Conservation (phyloP, 2,329 filamentous ascomycete species). For the Emericellopsis atlantica region DNA sequence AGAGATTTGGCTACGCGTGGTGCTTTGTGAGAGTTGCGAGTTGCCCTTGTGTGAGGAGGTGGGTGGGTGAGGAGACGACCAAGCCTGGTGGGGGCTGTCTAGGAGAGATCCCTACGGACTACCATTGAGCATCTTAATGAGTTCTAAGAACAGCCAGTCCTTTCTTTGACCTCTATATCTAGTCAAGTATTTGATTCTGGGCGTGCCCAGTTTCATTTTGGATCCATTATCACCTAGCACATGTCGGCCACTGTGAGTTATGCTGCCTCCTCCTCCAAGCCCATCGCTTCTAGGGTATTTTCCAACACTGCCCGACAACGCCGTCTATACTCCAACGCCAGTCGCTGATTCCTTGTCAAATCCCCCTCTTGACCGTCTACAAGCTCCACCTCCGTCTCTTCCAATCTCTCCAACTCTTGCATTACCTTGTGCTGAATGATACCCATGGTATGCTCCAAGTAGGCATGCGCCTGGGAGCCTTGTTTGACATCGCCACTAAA, state of each 20-base stretch:
- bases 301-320: slow-evolving; percentile 35
- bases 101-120: too few relatives aligned
- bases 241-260: neutral
- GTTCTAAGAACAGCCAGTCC: too few relatives aligned
- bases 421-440: slow-evolving; percentile 31
- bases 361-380: slow-evolving; percentile 22
- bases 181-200: too few relatives aligned
- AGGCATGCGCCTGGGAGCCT: slow-evolving; percentile 10
- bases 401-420: slow-evolving; percentile 28
- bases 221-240: neutral
- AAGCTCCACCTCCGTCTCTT: slow-evolving; percentile 30
- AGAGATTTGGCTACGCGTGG: too few relatives aligned
- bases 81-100: too few relatives aligned
- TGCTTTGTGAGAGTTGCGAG: too few relatives aligned
- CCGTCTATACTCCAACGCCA: slow-evolving; percentile 35
- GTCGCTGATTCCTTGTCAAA: slow-evolving; percentile 29
- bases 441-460: slow-evolving; percentile 20
- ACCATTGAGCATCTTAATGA: too few relatives aligned
- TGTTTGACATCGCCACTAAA: slow-evolving; percentile 16
- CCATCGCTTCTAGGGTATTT: slow-evolving; percentile 27
- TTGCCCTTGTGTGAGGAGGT: too few relatives aligned
- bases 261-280: slow-evolving; percentile 1
- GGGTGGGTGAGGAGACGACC: too few relatives aligned
- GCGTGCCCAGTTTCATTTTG: too few relatives aligned
- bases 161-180: too few relatives aligned